A percentile compares a stretch with the other conserved stretches of the same genome.
phyloP scores from a whole-genome alignment of 2,329 filamentous ascomycete species.

The Cladophialophora carrionii region DNA sequence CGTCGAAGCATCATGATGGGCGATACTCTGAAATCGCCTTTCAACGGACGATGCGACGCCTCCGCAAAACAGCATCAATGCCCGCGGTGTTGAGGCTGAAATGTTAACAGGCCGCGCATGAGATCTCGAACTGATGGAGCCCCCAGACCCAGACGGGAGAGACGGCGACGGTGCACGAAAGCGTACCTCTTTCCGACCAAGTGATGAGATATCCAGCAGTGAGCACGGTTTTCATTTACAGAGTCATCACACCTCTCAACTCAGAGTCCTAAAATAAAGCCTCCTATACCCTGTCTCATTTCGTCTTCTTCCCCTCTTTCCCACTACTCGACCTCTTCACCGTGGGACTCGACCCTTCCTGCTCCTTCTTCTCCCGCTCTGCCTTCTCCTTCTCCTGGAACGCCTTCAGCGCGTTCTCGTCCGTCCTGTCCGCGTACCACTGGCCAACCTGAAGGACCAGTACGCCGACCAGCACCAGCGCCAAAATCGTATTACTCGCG shows the following conservation, averaged over 20 bases:
- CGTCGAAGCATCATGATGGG: no score
- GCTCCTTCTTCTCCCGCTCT: constrained; percentile 28
- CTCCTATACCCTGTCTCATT: constrained; percentile 32
- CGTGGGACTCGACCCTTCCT: constrained; percentile 20
- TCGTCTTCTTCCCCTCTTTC: constrained; percentile 41
- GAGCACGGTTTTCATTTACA: neutral
- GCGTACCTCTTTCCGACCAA: no score
- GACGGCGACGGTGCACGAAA: no score
- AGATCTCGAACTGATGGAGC: no score
- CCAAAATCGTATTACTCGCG: constrained; percentile 94
- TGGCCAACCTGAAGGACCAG: constrained; percentile 92
- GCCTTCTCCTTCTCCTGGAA: constrained; percentile 51
- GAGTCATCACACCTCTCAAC: neutral
- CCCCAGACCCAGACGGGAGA: no score
- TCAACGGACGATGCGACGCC: no score
- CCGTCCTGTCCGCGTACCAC: constrained; percentile 97
- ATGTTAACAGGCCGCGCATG: no score
- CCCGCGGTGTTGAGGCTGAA: no score
- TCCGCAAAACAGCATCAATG: no score
- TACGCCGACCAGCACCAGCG: constrained; percentile 87
- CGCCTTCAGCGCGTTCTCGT: constrained; percentile 73
- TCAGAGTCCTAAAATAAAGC: neutral
- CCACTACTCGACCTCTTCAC: constrained; percentile 39
- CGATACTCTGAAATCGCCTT: no score
- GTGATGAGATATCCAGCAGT: neutral